Evolutionary conservation across 148 eudicot species (phyloP).

Genomic region (Camellia granthamiana): DNA sequence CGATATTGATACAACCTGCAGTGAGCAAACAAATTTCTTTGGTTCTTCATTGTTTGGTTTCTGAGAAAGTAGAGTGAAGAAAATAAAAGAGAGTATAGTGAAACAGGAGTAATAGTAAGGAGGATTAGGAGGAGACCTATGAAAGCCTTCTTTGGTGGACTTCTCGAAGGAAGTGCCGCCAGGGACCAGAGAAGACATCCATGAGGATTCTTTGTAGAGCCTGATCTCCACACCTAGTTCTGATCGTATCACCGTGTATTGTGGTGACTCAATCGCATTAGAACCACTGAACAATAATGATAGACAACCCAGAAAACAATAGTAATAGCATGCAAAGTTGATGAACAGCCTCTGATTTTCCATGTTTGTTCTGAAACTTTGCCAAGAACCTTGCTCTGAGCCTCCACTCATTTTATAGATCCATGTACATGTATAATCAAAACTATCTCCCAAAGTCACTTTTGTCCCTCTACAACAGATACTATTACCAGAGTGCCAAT

Average conservation of each 20-base stretch:
- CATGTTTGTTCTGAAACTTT: background rate
- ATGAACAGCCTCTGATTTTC: background rate
- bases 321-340: background rate
- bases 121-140: conserved; percentile 15
- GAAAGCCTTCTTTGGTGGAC: conserved; percentile 29
- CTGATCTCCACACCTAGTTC: conserved; percentile 25
- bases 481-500: too few relatives aligned
- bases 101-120: background rate
- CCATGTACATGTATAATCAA: background rate
- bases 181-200: conserved; percentile 22
- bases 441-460: background rate
- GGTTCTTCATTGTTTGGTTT: background rate
- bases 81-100: background rate
- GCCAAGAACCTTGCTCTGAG: background rate
- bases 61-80: background rate
- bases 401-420: conserved; percentile 6
- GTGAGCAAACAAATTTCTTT: background rate
- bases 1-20: conserved; percentile 29
- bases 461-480: background rate
- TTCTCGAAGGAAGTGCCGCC: conserved; percentile 23
- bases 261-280: conserved; percentile 23
- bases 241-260: conserved; percentile 22
- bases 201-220: conserved; percentile 24
- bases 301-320: background rate
- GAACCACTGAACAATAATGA: background rate